Evolutionary conservation across 1,139 yeast genomes (phyloP), one percentile per base, ranked within the genome.

Genomic region (Saccharomycopsis phalli): DNA sequence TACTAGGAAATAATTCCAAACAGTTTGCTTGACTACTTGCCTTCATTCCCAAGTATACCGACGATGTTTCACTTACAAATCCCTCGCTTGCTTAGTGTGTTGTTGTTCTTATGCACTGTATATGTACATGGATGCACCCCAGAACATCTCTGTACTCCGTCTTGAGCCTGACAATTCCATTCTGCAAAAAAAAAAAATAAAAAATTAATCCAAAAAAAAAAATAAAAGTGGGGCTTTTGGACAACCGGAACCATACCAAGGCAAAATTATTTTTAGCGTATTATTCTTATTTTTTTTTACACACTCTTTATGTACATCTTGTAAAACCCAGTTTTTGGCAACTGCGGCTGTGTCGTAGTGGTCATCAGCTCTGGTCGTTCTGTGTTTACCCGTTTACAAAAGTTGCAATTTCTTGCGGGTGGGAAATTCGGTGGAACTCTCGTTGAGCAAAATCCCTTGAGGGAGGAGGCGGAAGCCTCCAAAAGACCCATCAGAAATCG

Each of bases 401-500:
- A 27, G 33, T 31, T 11, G 23, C 13, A 10, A 31, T 11, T 31
- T 18, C 23, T 7, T 11, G 35, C 42, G 42, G 42, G 42, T 39
- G 42, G 42, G 38, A 39, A 39, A 39, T 39, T 39, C 42, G 42
- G 42, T 39, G 42, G 32, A 39, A 14, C 31, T 19, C 31, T 25
- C 27, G 31, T 23, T 23, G 22, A 16, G 26, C 33, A 20, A 11
- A 5, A 11, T 30, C 38, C 36, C 42, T 30, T 39, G 42, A 39
- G 42, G 36, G 38, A 34, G 21, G 31, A 35, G 36, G 42, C 35
- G 42, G 42, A 39, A 39, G 38, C 42, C 34, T 31, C 22, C 17
- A 30, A 13, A 17, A 38, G 36, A 25, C 19, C 26, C 38, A 39
- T 39, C 30, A 39, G 42, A 39, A 34, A 39, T 18, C 20, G 6